Base-by-base conservation (phyloP, 495 filamentous ascomycete genomes). In the Collariella sp. region DNA sequence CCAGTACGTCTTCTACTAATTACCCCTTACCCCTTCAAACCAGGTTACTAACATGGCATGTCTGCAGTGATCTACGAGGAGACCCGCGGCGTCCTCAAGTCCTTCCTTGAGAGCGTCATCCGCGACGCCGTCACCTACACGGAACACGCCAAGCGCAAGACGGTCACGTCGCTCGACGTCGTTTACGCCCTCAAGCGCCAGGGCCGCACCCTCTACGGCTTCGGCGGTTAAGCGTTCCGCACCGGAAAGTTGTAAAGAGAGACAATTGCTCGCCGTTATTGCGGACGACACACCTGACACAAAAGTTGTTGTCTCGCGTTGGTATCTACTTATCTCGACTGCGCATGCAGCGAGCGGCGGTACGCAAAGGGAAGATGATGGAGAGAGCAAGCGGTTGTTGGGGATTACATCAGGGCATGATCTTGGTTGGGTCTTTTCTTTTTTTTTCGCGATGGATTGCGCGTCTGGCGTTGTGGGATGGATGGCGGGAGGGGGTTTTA, bases 71-170 rank as follows among this genome's bases (percentile, higher is more conserved):
- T 99, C 85, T 99, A 99, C 83, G 94, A 99, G 74, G 94, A 99
- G 84, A 99, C 94, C 65, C 94, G 94, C 72, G 90, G 93, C 85
- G 94, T 99, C 67, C 87, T 99, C 67, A 99, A 99, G 88, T 94
- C 93, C 78, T 99, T 99, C 90, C 90, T 99, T 67, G 94, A 99
- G 80, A 89, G 91, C 80, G 94, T 99, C 79, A 99, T 99, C 75
- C 89, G 89, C 76, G 91, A 96, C 61, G 91, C 91, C 57, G 91
- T 97, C 80, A 96, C 93, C 67, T 98, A 95, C 79, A 95, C 88
- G 35, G 90, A 96, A 76, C 88, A 94, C 79, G 88, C 89, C 70
- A 94, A 94, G 83, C 87, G 91, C 74, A 96, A 96, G 88, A 96
- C 90, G 45, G 90, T 96, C 72, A 95, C 89, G 36, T 93, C 87